phyloP scores from a whole-genome alignment of 2,329 filamentous ascomycete genomes.

The Pyricularia pennisetigena region DNA sequence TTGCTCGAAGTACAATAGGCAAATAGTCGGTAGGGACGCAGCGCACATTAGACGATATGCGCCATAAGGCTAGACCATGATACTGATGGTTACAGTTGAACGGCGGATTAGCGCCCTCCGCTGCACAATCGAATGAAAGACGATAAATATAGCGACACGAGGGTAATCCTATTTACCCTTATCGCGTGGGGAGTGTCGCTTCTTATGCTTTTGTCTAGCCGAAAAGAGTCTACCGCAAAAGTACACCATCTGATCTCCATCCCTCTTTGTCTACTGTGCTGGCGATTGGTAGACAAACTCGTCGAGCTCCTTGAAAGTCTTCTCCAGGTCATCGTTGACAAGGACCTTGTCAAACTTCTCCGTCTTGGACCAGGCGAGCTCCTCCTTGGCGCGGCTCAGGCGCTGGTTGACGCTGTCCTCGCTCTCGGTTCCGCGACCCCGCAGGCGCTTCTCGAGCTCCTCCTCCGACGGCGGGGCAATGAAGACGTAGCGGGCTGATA shows the following conservation, averaged over 20 bases:
- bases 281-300: slow-evolving; percentile 31
- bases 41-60: background rate
- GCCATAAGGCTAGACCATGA: background rate
- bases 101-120: background rate
- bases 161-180: background rate
- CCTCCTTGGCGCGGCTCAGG: slow-evolving; percentile 59
- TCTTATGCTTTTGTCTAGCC: background rate
- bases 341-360: slow-evolving; percentile 42
- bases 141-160: background rate
- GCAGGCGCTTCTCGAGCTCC: slow-evolving; percentile 62
- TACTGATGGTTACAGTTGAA: background rate
- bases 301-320: slow-evolving; percentile 42
- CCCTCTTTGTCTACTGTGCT: background rate
- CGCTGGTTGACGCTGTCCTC: slow-evolving; percentile 63
- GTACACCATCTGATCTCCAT: background rate
- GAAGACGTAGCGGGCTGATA: slow-evolving; percentile 75
- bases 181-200: background rate
- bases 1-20: background rate
- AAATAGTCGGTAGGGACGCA: no score
- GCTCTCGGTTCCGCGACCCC: slow-evolving; percentile 68
- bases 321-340: slow-evolving; percentile 31
- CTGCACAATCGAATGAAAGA: background rate
- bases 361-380: slow-evolving; percentile 63
- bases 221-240: background rate
- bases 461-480: slow-evolving; percentile 70